phyloP scores from a whole-genome alignment of 2,329 filamentous ascomycete genomes.

The Penicillium sp. region DNA sequence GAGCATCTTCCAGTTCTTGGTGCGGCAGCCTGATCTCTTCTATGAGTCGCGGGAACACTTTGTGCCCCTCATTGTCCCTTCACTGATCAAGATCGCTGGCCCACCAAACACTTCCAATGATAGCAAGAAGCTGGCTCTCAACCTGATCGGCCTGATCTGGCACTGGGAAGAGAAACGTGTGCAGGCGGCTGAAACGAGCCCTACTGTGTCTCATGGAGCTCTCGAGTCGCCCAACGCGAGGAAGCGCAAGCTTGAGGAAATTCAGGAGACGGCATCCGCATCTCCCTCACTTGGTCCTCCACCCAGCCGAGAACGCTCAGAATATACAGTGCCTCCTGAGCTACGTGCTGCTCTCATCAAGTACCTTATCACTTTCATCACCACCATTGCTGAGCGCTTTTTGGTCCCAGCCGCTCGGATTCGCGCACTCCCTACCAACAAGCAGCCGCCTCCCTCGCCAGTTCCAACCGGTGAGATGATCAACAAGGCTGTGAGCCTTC shows the following conservation, averaged over 20 bases:
- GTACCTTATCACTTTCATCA: conserved; percentile 94
- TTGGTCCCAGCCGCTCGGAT: conserved; percentile 71
- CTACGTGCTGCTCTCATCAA: conserved; percentile 83
- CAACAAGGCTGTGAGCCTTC: conserved; percentile 77
- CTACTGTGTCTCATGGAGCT: conserved; percentile 34
- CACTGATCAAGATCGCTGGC: conserved; percentile 83
- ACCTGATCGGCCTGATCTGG: conserved; percentile 88
- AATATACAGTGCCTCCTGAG: conserved; percentile 67
- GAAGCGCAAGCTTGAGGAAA: conserved; percentile 77
- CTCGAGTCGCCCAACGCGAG: conserved; percentile 71
- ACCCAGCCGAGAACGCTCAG: conserved; percentile 53
- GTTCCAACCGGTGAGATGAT: conserved; percentile 73
- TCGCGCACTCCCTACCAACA: conserved; percentile 55
- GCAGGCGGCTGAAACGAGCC: conserved; percentile 54
- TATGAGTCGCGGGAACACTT: conserved; percentile 95
- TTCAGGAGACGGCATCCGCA: conserved; percentile 49
- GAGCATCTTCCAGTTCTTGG: conserved; percentile 95
- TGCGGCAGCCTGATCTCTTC: conserved; percentile 88
- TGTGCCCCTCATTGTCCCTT: conserved; percentile 82
- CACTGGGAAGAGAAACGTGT: conserved; percentile 87
- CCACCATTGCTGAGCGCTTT: conserved; percentile 82
- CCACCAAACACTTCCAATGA: conserved; percentile 81
- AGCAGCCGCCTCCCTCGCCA: conserved; percentile 48
- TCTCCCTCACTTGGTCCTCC: conserved; percentile 52
- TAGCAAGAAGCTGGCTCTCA: conserved; percentile 85